phyloP scores from a whole-genome alignment of 345 rosid species.

The Gossypium stocksii region DNA sequence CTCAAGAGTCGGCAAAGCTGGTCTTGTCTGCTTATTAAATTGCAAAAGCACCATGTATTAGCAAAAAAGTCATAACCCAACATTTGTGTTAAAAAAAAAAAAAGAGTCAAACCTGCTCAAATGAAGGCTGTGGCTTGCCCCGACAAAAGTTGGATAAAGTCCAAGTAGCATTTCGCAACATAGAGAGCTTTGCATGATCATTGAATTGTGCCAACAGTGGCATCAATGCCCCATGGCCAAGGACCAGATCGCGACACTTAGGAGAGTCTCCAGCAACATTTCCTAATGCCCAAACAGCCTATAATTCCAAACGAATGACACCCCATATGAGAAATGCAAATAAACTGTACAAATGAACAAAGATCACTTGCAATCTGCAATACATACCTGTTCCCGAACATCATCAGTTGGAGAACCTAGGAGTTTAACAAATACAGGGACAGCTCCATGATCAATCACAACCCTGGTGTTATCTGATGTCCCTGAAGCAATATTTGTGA shows the following conservation, averaged over 20 bases:
- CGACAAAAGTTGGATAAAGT: constrained; percentile 72
- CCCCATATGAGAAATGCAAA: background rate
- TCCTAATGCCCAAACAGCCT: constrained; percentile 89
- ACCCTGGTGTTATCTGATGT: constrained; percentile 75
- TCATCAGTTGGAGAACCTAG: constrained; percentile 60
- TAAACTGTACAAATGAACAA: background rate
- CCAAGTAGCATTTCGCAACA: constrained; percentile 82
- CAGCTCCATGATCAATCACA: constrained; percentile 71
- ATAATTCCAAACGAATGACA: constrained; percentile 6
- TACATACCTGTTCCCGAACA: constrained; percentile 72
- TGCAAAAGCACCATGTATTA: constrained; percentile 10
- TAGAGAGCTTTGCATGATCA: constrained; percentile 58
- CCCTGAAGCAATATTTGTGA: constrained; percentile 81
- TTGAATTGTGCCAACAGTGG: constrained; percentile 64
- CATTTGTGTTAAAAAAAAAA: background rate
- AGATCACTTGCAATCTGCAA: background rate
- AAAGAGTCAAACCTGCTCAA: constrained; percentile 51
- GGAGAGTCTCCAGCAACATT: constrained; percentile 89
- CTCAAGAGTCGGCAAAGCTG: constrained; percentile 68
- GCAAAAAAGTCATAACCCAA: background rate
- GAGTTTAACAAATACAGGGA: constrained; percentile 62
- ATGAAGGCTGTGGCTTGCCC: constrained; percentile 66
- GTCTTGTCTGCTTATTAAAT: constrained; percentile 40
- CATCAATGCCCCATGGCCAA: constrained; percentile 48
- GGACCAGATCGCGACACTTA: constrained; percentile 62